phyloP scores from a whole-genome alignment of 306 rosid species.

The Clitoria ternatea region DNA sequence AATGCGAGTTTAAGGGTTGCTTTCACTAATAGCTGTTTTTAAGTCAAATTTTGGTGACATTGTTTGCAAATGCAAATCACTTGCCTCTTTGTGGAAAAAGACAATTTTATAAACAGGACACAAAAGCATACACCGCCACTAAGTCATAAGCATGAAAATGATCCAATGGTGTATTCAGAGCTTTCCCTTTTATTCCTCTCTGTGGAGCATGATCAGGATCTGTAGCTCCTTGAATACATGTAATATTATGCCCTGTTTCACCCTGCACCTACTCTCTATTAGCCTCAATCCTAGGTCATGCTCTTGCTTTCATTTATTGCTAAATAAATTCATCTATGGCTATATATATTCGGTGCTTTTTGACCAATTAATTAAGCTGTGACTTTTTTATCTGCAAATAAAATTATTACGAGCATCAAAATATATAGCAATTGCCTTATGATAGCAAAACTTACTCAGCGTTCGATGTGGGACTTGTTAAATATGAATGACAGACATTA shows the following conservation, averaged over 20 bases:
- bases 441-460: too few relatives aligned
- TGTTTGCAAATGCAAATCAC: conserved; percentile 36
- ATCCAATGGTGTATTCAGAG: conserved; percentile 14
- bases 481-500: too few relatives aligned
- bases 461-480: too few relatives aligned
- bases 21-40: conserved; percentile 43
- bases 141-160: conserved; percentile 25
- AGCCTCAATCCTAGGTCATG: background rate
- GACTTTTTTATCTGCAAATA: too few relatives aligned
- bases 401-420: too few relatives aligned
- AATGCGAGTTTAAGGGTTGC: conserved; percentile 38
- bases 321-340: background rate
- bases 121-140: conserved; percentile 32
- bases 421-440: too few relatives aligned
- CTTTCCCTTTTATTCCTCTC: conserved; percentile 10
- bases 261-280: background rate
- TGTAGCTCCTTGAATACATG: conserved; percentile 15
- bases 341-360: background rate
- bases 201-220: background rate
- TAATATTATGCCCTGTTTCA: background rate
- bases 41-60: conserved; percentile 36
- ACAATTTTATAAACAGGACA: conserved; percentile 27
- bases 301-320: background rate
- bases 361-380: conserved; percentile 3
- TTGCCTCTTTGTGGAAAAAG: conserved; percentile 28